Conservation (phyloP, 805 yeast genomes). For the Candida hungchunana region DNA sequence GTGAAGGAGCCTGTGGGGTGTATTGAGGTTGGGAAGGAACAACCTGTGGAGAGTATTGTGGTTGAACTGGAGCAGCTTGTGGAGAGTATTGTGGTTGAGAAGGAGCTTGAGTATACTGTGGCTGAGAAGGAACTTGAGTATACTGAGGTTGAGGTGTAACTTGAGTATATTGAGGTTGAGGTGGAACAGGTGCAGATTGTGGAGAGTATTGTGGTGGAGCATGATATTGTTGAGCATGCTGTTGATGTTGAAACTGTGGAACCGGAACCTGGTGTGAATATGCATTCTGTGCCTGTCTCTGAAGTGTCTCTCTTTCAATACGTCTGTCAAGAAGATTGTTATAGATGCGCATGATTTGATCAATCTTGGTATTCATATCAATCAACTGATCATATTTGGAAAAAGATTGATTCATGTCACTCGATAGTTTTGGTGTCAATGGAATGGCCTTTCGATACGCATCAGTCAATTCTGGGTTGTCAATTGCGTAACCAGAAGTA, state of each 20-base stretch:
- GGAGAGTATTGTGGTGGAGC: too few species aligned
- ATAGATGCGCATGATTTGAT: slow-evolving; percentile 70
- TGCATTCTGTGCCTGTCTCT: too few species aligned
- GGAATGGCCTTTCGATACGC: slow-evolving; percentile 55
- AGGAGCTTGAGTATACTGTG: slow-evolving; percentile 1
- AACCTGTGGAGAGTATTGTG: too few species aligned
- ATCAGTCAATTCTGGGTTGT: slow-evolving; percentile 42
- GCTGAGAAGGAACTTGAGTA: not conserved
- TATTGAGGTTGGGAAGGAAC: slow-evolving; percentile 8
- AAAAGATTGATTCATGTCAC: slow-evolving; percentile 51
- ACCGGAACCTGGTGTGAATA: too few species aligned
- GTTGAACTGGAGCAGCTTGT: too few species aligned
- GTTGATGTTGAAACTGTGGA: slow-evolving; percentile 6
- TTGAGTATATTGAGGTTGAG: not conserved
- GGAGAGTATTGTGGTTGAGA: too few species aligned
- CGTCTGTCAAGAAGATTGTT: slow-evolving; percentile 66
- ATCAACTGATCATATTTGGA: slow-evolving; percentile 61
- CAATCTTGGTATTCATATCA: slow-evolving; percentile 73
- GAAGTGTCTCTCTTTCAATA: slow-evolving; percentile 33
- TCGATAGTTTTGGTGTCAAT: slow-evolving; percentile 66
- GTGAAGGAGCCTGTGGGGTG: not conserved
- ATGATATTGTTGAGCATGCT: too few species aligned
- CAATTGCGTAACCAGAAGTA: slow-evolving; percentile 11
- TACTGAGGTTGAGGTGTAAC: not conserved
- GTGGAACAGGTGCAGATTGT: slow-evolving; percentile 8